Evolutionary conservation across 768 basidiomycete species (phyloP).

Genomic region (Psilocybe cyanescens): DNA sequence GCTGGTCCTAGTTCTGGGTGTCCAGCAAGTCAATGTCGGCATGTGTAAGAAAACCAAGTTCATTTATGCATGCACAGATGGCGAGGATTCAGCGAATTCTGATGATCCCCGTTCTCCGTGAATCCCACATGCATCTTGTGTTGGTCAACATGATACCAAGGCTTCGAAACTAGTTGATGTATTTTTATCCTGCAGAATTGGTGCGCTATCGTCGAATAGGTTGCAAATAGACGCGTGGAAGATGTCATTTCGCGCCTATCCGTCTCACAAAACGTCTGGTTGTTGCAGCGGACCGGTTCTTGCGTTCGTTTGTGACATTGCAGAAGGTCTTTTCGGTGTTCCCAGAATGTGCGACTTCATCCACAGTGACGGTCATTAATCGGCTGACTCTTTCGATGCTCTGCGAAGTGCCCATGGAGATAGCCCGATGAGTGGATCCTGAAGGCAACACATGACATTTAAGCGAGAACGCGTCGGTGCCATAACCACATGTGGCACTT

Average conservation of each 20-base stretch:
- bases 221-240: slow-evolving; percentile 7
- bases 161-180: slow-evolving; percentile 11
- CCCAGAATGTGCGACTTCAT: neutral
- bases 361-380: slow-evolving; percentile 10
- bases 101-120: slow-evolving; percentile 2
- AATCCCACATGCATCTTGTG: slow-evolving; percentile 17
- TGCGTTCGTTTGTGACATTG: neutral
- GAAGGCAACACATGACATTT: slow-evolving; percentile 9
- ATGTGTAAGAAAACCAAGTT: slow-evolving; percentile 7
- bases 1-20: neutral
- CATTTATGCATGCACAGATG: slow-evolving; percentile 9
- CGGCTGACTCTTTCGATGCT: neutral
- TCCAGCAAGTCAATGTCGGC: neutral
- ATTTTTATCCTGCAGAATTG: slow-evolving; percentile 4
- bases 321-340: neutral
- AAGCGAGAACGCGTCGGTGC: slow-evolving; percentile 1
- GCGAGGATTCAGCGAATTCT: slow-evolving; percentile 22
- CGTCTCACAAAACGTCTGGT: slow-evolving; percentile 4
- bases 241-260: slow-evolving; percentile 2
- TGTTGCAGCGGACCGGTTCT: slow-evolving; percentile 9
- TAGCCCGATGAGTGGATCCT: slow-evolving; percentile 9
- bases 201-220: neutral
- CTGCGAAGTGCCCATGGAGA: slow-evolving; percentile 8
- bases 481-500: slow-evolving; percentile 10
- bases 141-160: slow-evolving; percentile 13